Conservation (phyloP, 768 basidiomycete species). For the Cystobasidium onofrii region DNA sequence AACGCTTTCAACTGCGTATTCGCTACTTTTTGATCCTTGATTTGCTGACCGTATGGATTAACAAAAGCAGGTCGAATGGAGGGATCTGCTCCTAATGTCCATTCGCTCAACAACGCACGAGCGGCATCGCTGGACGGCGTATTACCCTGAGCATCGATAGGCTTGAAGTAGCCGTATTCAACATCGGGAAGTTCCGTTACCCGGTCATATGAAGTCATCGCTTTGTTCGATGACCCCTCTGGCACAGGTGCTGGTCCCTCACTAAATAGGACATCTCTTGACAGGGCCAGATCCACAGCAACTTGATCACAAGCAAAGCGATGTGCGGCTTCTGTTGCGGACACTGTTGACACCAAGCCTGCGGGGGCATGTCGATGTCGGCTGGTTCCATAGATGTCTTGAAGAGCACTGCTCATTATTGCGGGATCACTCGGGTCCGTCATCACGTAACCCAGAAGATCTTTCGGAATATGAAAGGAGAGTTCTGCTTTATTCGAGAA, state of each 20-base stretch:
- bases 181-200: neutral
- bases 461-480: neutral
- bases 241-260: neutral
- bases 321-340: neutral
- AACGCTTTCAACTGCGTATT: constrained; percentile 5
- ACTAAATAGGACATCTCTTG: neutral
- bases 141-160: neutral
- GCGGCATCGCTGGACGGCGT: neutral
- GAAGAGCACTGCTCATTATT: neutral
- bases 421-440: neutral
- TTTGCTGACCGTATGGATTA: constrained; percentile 10
- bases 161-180: constrained; percentile 4
- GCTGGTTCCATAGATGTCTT: neutral
- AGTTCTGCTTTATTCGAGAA: neutral
- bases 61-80: neutral
- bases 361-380: neutral
- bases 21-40: neutral
- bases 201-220: neutral
- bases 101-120: constrained; percentile 22
- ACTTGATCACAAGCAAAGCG: constrained; percentile 21
- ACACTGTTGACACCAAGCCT: neutral
- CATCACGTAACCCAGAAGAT: neutral
- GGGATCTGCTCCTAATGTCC: constrained; percentile 24
- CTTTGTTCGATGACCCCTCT: neutral
- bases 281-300: constrained; percentile 15